Evolutionary conservation across 352 stramenopile species (phyloP), one percentile per base, ranked within the genome.

Genomic region (Phytophthora quininea): DNA sequence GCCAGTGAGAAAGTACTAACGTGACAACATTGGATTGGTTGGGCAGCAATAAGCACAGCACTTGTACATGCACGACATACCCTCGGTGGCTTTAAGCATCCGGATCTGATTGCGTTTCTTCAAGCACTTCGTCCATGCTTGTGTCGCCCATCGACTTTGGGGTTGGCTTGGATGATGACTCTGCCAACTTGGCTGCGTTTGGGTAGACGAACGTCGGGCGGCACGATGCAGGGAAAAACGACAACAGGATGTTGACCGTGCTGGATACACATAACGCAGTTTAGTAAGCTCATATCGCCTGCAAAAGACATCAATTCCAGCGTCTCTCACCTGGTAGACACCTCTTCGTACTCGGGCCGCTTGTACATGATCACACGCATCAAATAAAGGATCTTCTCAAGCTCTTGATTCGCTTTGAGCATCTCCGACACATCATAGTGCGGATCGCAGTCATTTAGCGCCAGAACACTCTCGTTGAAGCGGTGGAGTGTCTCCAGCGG

Each of bases 341-440:
- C 31, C 14, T 66, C 45, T 50, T 47, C 19, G 42, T 66, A 66
- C 19, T 66, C 59, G 51, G 59, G 59, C 4, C 50, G 50, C 38
- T 54, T 43, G n/a, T 60, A 38, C 59, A 66, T 66, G 24, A 66
- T 15, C 31, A 49, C 38, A 48, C 59, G 59, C 59, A 66, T 66
- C 15, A 66, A 33, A 29, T 66, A 66, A 10, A 66, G 59, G 9
- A 60, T 60, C 12, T 66, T 66, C 45, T 66, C 59, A 11, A 66
- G 42, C 11, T 60, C 50, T 29, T 68, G 61, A 30, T 56, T 58
- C 15, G 54, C 55, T 35, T 52, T 51, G 19, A 68, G 61, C 37
- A 68, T 37, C n/a, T 19, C 59, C 50, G 27, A 62, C 11, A n/a
- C 29, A 32, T 62, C 61, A 49, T 42, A 29, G 27, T 57, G 12